phyloP scores from a whole-genome alignment of 768 basidiomycete species.

The Russula griseocarnosa region DNA sequence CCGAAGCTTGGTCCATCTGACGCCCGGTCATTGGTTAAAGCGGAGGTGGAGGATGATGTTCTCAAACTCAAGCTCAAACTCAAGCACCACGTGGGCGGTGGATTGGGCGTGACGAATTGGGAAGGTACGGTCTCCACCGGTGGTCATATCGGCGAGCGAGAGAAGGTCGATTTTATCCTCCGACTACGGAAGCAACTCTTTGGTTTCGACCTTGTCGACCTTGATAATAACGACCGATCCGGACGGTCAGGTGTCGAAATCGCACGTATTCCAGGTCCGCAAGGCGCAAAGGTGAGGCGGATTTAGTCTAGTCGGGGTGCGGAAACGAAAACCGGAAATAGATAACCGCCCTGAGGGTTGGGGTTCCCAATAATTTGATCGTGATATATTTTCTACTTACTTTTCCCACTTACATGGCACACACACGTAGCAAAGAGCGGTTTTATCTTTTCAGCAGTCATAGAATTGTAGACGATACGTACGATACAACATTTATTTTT shows the following conservation, averaged over 20 bases:
- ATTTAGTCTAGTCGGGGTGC: not conserved
- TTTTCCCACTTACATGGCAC: not conserved
- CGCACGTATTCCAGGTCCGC: slow-evolving; percentile 13
- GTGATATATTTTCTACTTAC: no score
- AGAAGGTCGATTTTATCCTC: slow-evolving; percentile 1
- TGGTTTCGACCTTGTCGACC: not conserved
- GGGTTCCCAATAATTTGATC: not conserved
- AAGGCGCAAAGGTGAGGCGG: not conserved
- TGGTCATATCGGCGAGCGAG: not conserved
- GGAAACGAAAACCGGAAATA: not conserved
- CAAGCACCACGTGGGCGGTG: no score
- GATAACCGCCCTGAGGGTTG: not conserved
- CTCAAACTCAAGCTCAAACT: no score
- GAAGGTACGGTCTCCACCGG: not conserved
- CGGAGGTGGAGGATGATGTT: not conserved
- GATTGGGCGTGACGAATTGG: not conserved
- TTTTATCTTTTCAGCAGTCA: not conserved
- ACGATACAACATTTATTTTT: not conserved
- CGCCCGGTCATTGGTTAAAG: not conserved
- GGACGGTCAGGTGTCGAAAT: slow-evolving; percentile 1
- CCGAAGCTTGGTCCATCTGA: slow-evolving; percentile 5
- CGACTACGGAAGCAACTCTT: not conserved
- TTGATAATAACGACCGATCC: not conserved
- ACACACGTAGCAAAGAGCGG: not conserved
- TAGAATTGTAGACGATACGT: not conserved